Conservation (phyloP, 805 yeast species). For the Debaryomyces castellii region DNA sequence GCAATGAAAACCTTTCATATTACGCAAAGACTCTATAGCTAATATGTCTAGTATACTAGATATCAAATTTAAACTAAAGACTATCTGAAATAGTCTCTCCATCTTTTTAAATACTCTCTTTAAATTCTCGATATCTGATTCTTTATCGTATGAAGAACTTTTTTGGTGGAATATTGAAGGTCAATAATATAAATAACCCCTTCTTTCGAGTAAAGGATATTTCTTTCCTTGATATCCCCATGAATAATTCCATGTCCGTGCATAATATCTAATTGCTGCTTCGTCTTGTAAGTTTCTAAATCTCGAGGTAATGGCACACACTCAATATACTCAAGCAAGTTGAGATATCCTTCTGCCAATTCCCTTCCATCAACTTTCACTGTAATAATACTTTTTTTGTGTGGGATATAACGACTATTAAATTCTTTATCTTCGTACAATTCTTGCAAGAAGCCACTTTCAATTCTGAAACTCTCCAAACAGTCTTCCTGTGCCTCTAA, state of each 20-base stretch:
- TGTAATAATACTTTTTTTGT: background rate
- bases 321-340: background rate
- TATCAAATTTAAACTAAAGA: no score
- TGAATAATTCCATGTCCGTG: conserved; percentile 8
- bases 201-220: conserved; percentile 3
- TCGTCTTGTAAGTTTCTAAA: background rate
- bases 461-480: background rate
- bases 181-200: conserved; percentile 5
- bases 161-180: background rate
- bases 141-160: background rate
- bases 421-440: background rate
- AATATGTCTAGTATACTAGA: no score
- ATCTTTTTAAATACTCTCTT: no score
- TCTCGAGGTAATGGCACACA: background rate
- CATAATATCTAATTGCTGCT: conserved; percentile 5
- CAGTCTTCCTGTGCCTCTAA: background rate
- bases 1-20: no score
- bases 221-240: conserved; percentile 3
- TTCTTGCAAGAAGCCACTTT: background rate
- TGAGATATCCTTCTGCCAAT: background rate
- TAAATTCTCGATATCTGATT: background rate
- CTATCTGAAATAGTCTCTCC: no score
- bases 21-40: no score
- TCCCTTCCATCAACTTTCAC: background rate
- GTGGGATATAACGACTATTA: background rate